These are phyloP conservation scores for Kodamaea laetipori DNA, from an alignment of 805 yeast species.

Conservation along the genomic window DNA sequence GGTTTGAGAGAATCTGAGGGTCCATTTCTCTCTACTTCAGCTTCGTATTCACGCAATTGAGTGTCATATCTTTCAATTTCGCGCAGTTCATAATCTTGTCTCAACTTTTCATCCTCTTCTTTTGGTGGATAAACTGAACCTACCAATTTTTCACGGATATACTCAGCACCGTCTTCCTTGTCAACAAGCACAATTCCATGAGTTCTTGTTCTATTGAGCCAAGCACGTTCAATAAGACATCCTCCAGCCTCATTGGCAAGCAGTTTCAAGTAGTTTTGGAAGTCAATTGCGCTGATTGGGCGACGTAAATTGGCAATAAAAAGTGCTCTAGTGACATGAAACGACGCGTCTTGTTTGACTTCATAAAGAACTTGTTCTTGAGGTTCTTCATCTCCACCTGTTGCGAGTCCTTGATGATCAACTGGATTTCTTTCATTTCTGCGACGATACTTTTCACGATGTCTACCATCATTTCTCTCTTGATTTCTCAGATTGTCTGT, in stretches of 20 bases:
- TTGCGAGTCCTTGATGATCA: slow-evolving; percentile 24
- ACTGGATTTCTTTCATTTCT: slow-evolving; percentile 9
- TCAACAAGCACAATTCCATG: slow-evolving; percentile 46
- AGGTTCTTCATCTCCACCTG: slow-evolving; percentile 18
- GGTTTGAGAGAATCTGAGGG: slow-evolving; percentile 7
- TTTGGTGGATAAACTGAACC: slow-evolving; percentile 37
- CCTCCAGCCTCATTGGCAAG: slow-evolving; percentile 27
- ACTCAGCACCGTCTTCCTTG: slow-evolving; percentile 42
- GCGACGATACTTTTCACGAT: background rate
- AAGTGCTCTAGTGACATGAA: slow-evolving; percentile 44
- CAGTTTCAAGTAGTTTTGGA: slow-evolving; percentile 37
- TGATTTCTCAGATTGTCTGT: background rate
- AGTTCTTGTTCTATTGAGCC: slow-evolving; percentile 44
- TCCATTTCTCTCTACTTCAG: slow-evolving; percentile 17
- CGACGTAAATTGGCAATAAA: slow-evolving; percentile 46
- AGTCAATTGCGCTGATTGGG: slow-evolving; percentile 40
- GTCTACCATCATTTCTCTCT: background rate
- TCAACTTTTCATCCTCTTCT: slow-evolving; percentile 25
- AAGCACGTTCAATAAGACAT: slow-evolving; percentile 42
- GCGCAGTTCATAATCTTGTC: slow-evolving; percentile 18
- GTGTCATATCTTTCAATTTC: slow-evolving; percentile 24
- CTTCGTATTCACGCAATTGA: slow-evolving; percentile 14
- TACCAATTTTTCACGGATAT: slow-evolving; percentile 35
- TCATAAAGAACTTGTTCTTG: slow-evolving; percentile 38
- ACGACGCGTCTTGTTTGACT: slow-evolving; percentile 31